Evolutionary conservation across 192 early-diverging fungal species (phyloP), one percentile per base, ranked within the genome.

Genomic region (Linderina pennispora): DNA sequence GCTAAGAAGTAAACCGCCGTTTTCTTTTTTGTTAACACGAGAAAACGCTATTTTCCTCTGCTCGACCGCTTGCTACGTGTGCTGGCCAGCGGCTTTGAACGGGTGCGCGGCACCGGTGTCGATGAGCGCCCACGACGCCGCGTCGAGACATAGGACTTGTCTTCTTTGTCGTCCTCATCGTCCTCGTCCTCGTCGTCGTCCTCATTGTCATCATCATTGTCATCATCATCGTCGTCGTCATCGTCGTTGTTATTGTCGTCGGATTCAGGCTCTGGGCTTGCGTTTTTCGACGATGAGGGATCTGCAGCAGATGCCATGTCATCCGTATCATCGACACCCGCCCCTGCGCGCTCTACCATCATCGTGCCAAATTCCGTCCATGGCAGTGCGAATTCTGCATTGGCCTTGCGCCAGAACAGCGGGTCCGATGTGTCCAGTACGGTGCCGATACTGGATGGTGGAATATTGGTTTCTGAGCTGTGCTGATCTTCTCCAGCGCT

Each of bases 351-450:
- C 39, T 73, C 63, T 1, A 73, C 45, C 69, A 73, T 73, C 40
- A 73, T 22, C 22, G 53, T 40, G 33, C 69, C 69, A 57, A 65
- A 73, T 2, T 73, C 69, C 0, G 53, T 21, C 69, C 69, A 73
- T 1, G 69, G 69, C 17, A 73, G 40, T 18, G 45, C 19, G 35
- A 73, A 73, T 33, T 73, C 69, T 3, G 48, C 44, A 24, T 49
- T 48, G 8, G 37, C 13, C 23, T 50, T 61, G 13, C 55, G 45
- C 69, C 69, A 73, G 24, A 73, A 73, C 42, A 53, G 45, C 32
- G 67, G 67, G 35, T 71, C 67, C 1, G 67, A 52, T 2, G 45
- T 47, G 47, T 71, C 67, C 3, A 50, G 28, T 2, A 43, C 47
- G 0, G 44, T 43, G 5, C 47, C 55, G 23, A 48, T 52, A 26